Evolutionary conservation across 2,329 filamentous ascomycete species (phyloP), one percentile per base, ranked within the genome.

Genomic region (Domatiomyces globalis): DNA sequence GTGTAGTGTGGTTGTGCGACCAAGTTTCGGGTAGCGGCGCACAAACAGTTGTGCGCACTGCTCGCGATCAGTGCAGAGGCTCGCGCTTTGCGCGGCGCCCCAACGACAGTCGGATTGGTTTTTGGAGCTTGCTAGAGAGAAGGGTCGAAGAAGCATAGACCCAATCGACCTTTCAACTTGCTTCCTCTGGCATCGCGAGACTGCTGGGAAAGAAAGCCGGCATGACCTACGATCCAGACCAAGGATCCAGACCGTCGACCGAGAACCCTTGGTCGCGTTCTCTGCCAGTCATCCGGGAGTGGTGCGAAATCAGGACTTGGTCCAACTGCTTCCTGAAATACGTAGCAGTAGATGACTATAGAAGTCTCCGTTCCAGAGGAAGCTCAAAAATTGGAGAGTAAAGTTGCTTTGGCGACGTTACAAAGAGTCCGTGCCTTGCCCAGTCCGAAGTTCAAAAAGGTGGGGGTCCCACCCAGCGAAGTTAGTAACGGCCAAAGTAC

Each of bases 1-100:
- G 47, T 19, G 53, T 55, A 51, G 49, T 55, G 50, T 59, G 58
- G 27, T 48, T 58, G 58, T 61, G 58, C 53, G 55, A 60, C 56
- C 53, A 33, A 49, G 58, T 56, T 49, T 59, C 59, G 59, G 58
- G 43, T 55, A 56, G 51, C 54, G 54, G 58, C 59, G 45, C 27
- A 33, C 45, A 33, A 47, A 18, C 33, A 39, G 33, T 10, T 15
- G 33, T 39, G 33, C 33, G 33, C 33, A 39, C 10, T 4, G 33
- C 33, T 15, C 33, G 15, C 9, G 12, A 39, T 39, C 33, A 39
- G 12, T 39, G 33, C 33, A 25, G 12, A 39, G 10, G 33, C 2
- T 15, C 33, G 33, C 33, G 33, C 2, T 39, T 39, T 39, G 33
- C 33, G 33, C 33, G 33, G 33, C 33, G 33, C 33, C 2, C 33